phyloP scores from a whole-genome alignment of 2,329 filamentous ascomycete species.

The Xylaria sp. region DNA sequence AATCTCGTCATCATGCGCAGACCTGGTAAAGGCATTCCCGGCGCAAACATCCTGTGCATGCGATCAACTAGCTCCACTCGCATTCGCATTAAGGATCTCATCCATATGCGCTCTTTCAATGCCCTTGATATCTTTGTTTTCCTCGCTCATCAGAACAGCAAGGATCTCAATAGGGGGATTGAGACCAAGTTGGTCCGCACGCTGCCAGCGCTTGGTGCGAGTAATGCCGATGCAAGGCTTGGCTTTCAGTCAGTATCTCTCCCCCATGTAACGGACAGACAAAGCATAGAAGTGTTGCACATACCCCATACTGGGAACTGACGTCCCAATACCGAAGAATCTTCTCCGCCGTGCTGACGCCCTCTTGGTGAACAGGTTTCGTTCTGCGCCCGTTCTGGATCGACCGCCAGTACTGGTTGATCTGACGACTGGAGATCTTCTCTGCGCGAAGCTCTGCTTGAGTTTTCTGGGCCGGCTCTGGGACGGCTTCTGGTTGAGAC shows the following conservation, averaged over 20 bases:
- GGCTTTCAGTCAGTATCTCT: constrained; percentile 3
- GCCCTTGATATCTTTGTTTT: constrained; percentile 48
- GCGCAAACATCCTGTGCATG: neutral
- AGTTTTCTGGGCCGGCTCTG: constrained; percentile 37
- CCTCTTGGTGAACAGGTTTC: constrained; percentile 71
- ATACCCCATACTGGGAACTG: constrained; percentile 83
- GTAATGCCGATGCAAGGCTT: constrained; percentile 85
- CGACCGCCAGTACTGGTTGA: constrained; percentile 70
- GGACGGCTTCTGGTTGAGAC: constrained; percentile 17
- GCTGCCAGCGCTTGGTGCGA: constrained; percentile 78
- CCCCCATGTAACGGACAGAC: neutral
- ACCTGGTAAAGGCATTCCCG: neutral
- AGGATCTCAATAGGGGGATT: constrained; percentile 85
- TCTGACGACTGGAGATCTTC: constrained; percentile 60
- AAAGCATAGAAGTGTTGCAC: constrained; percentile 34
- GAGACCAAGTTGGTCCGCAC: constrained; percentile 77
- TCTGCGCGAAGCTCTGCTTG: constrained; percentile 54
- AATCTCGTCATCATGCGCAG: constrained; percentile 9
- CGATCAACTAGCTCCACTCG: constrained; percentile 32
- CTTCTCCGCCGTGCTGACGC: constrained; percentile 70
- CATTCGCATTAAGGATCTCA: constrained; percentile 51
- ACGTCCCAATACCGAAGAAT: constrained; percentile 89
- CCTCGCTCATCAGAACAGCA: constrained; percentile 72
- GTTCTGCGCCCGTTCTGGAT: constrained; percentile 66
- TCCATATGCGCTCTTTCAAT: constrained; percentile 71